Evolutionary conservation across 2,329 filamentous ascomycete genomes (phyloP).

Genomic region (Alternaria novae-zelandiae): DNA sequence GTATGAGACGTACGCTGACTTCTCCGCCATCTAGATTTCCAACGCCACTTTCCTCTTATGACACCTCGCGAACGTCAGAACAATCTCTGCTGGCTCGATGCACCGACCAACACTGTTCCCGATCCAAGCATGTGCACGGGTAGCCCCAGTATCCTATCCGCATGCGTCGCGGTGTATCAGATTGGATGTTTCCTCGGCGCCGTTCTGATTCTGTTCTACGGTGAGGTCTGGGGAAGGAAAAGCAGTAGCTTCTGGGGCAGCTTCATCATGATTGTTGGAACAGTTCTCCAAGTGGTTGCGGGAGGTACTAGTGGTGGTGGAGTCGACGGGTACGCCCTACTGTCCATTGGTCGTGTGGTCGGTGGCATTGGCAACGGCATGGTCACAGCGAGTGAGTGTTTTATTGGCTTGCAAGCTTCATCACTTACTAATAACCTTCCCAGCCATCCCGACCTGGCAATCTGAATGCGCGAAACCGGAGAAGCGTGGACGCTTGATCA

Average conservation of each 20-base stretch:
- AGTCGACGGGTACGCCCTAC: slow-evolving; percentile 66
- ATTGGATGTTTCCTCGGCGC: slow-evolving; percentile 52
- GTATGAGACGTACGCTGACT: neutral
- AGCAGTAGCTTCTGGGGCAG: slow-evolving; percentile 31
- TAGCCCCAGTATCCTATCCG: slow-evolving; percentile 20
- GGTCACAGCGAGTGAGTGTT: slow-evolving; percentile 56
- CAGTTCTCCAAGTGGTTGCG: slow-evolving; percentile 59
- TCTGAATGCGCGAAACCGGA: slow-evolving; percentile 38
- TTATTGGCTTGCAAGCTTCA: neutral
- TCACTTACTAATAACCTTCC: neutral
- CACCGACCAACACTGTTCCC: slow-evolving; percentile 8
- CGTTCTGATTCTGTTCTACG: slow-evolving; percentile 50
- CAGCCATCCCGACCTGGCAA: slow-evolving; percentile 19
- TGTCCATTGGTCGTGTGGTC: slow-evolving; percentile 26
- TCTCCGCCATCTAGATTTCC: slow-evolving; percentile 52
- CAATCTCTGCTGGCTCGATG: slow-evolving; percentile 20
- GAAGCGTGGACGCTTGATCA: slow-evolving; percentile 38
- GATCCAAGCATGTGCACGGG: slow-evolving; percentile 21
- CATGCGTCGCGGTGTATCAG: slow-evolving; percentile 24
- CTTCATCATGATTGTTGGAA: slow-evolving; percentile 53
- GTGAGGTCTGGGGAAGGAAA: slow-evolving; percentile 61
- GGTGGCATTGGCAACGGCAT: slow-evolving; percentile 48
- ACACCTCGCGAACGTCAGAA: slow-evolving; percentile 18
- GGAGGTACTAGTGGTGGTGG: slow-evolving; percentile 15
- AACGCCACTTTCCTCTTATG: slow-evolving; percentile 35